phyloP scores from a whole-genome alignment of 2,329 filamentous ascomycete genomes.

The Monosporascus cannonballus region DNA sequence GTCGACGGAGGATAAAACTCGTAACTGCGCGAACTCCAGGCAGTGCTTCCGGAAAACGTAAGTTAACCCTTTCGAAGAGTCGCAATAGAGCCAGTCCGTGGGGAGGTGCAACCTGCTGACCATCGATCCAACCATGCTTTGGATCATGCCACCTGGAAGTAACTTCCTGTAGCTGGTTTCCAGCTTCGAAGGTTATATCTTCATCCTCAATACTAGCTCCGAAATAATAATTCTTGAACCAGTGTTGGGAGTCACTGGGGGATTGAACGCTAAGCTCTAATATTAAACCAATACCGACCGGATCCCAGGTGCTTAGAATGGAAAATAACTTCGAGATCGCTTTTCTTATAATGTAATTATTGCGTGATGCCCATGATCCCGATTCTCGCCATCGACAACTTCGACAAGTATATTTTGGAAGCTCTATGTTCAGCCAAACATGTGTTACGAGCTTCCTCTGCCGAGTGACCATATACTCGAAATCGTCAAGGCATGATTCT shows the following conservation, averaged over 20 bases:
- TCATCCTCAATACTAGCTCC: slow-evolving; percentile 13
- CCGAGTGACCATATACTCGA: slow-evolving; percentile 10
- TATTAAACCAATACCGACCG: slow-evolving; percentile 14
- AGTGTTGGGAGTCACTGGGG: slow-evolving; percentile 29
- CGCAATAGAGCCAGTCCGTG: slow-evolving; percentile 13
- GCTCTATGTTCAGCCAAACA: slow-evolving; percentile 24
- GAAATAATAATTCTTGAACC: slow-evolving; percentile 25
- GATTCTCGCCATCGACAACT: slow-evolving; percentile 3
- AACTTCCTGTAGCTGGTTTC: neutral
- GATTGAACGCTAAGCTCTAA: slow-evolving; percentile 29
- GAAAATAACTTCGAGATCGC: slow-evolving; percentile 22
- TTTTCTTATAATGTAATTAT: slow-evolving; percentile 9
- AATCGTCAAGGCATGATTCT: slow-evolving; percentile 16
- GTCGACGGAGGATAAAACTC: slow-evolving; percentile 25
- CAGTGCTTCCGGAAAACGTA: slow-evolving; percentile 4
- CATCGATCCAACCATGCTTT: slow-evolving; percentile 25
- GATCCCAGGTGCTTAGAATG: slow-evolving; percentile 25
- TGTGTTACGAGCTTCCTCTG: slow-evolving; percentile 20
- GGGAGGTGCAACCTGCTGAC: slow-evolving; percentile 19
- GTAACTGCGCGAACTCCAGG: slow-evolving; percentile 25
- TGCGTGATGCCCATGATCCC: neutral
- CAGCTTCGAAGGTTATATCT: slow-evolving; percentile 1
- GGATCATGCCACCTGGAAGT: slow-evolving; percentile 16
- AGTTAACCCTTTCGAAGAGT: slow-evolving; percentile 18
- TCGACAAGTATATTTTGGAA: slow-evolving; percentile 17